Evolutionary conservation across 768 basidiomycete species (phyloP).

Genomic region (Tylopilus plumbeoviolaceoides): DNA sequence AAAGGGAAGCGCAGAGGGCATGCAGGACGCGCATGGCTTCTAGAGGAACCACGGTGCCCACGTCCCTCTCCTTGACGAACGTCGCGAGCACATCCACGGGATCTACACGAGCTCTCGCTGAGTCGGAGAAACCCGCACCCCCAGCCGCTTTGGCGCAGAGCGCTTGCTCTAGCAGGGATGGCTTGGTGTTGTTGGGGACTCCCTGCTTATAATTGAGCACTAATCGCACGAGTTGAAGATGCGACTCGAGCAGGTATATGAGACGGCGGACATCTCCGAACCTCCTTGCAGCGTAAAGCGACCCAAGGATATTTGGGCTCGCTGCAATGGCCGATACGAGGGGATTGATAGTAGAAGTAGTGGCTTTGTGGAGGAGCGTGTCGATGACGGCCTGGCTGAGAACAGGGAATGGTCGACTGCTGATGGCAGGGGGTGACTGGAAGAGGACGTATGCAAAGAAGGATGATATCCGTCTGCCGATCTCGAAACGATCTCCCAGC

Average conservation of each 20-base stretch:
- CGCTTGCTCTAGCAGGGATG: constrained; percentile 72
- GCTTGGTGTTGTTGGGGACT: constrained; percentile 39
- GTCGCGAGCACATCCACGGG: constrained; percentile 72
- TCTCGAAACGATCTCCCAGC: constrained; percentile 79
- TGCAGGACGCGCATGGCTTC: constrained; percentile 67
- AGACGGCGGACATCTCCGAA: constrained; percentile 67
- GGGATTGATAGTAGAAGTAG: constrained; percentile 77
- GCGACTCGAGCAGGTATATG: constrained; percentile 63
- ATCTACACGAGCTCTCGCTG: constrained; percentile 49
- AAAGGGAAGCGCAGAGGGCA: constrained; percentile 62
- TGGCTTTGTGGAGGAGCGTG: constrained; percentile 67
- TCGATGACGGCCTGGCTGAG: constrained; percentile 66
- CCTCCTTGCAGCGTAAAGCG: constrained; percentile 59
- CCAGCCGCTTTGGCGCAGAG: constrained; percentile 61
- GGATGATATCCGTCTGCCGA: constrained; percentile 61
- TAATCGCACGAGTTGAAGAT: constrained; percentile 57
- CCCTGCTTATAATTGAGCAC: constrained; percentile 64
- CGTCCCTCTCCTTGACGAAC: constrained; percentile 62
- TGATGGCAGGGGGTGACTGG: constrained; percentile 51
- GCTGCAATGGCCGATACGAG: constrained; percentile 67
- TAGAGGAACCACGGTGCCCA: constrained; percentile 56
- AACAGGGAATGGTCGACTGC: constrained; percentile 53
- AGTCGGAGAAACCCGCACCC: constrained; percentile 40
- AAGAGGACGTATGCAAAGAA: constrained; percentile 67
- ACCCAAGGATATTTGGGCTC: constrained; percentile 53